Evolutionary conservation across 106 monocot genomes (phyloP), one percentile per base, ranked within the genome.

Genomic region (Xerophyta viscosa): DNA sequence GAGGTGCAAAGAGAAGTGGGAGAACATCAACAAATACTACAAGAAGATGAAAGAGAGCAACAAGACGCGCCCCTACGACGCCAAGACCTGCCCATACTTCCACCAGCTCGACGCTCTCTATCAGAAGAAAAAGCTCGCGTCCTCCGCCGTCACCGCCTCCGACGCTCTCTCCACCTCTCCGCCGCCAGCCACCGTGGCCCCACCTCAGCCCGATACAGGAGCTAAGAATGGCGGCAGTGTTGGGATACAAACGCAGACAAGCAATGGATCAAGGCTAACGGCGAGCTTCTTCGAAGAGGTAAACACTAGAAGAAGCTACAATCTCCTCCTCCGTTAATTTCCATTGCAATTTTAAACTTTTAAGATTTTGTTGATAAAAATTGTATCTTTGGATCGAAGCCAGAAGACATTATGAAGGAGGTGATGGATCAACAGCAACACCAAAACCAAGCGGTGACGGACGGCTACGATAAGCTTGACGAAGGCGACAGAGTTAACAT

Each of bases 11-110:
- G 88, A 89, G 70, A 89, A 89, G 64, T 89, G 88, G 88, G 88
- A 89, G 70, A 89, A 89, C 70, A 89, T 89, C 66, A 89, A 89
- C 69, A 89, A 83, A 73, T 89, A 89, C 67, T 89, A 80, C 76
- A 89, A 83, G 77, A 89, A 89, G 64, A 79, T 80, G 69, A 89
- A 89, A 73, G 88, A 83, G 66, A 80, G 83, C 73, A 83, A 80
- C 67, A 83, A 83, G 82, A 79, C 67, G 73, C 56, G 88, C 27
- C 79, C 83, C 11, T 76, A 77, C 55, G 88, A 89, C 30, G 67
- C 83, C 51, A 89, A 89, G 72, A 89, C 88, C 26, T 89, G 88
- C 52, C 83, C 88, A 37, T 89, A 89, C 66, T 89, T 83, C 79
- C 83, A 89, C 59, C 88, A 83, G 39, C 51, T 88, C 8, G 83